Evolutionary conservation across 1,139 yeast genomes (phyloP).

Genomic region (Spencermartinsiella ligniputridi): DNA sequence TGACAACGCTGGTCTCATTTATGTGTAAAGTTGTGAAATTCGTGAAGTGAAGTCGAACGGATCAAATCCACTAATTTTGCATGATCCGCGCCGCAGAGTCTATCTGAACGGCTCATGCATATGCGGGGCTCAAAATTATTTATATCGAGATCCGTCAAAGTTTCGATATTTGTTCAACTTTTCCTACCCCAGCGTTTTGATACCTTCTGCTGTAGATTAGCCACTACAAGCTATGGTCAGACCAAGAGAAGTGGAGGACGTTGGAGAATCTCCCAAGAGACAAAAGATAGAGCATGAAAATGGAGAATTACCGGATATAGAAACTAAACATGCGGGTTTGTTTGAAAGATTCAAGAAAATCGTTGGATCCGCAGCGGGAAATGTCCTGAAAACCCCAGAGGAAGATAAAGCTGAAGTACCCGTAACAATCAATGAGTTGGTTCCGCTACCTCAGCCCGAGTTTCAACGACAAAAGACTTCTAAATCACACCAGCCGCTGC

Average conservation of each 20-base stretch:
- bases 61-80: no score
- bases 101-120: background rate
- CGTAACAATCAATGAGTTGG: constrained; percentile 43
- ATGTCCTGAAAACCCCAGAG: background rate
- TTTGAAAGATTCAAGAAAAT: constrained; percentile 15
- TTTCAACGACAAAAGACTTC: constrained; percentile 5
- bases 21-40: no score
- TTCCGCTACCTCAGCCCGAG: constrained; percentile 69
- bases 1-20: constrained; percentile 58
- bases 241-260: constrained; percentile 14
- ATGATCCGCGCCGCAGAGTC: no score
- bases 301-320: constrained; percentile 12
- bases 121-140: constrained; percentile 4
- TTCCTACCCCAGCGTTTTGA: no score
- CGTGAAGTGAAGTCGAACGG: no score
- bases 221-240: constrained; percentile 2
- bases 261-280: constrained; percentile 7
- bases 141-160: no score
- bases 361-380: background rate
- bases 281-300: constrained; percentile 11
- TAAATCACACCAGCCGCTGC: constrained; percentile 19
- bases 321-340: constrained; percentile 21
- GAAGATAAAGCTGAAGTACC: constrained; percentile 12
- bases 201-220: no score
- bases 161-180: no score